Base-by-base conservation (phyloP, 1,284 basidiomycete species). In the Fomitopsis betulina region DNA sequence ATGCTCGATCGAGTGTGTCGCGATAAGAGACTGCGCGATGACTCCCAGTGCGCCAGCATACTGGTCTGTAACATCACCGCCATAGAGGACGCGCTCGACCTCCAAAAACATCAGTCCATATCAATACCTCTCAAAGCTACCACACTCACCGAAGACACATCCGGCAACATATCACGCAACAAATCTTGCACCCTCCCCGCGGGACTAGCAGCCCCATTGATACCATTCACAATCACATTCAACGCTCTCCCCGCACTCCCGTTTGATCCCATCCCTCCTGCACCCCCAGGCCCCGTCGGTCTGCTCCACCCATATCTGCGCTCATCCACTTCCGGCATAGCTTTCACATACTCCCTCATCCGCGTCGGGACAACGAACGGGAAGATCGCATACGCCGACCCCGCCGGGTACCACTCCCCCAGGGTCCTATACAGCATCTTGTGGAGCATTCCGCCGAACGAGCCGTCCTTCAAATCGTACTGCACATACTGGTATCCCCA, bases 401-500 rank as follows among this genome's bases (percentile, higher is more conserved):
- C 32, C 25, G 76, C 71, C 27, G 84, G 82, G 68, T 89, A 94
- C 63, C 86, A 78, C n/a, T 82, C 72, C 0, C 91, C 91, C n/a
- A 94, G 74, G 25, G 84, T 84, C 40, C 82, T 78, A 75, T 86
- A 84, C 55, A 94, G 78, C 30, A 94, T 76, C 64, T 81, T 86
- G n/a, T 81, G 84, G 58, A 91, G 77, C 70, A 88, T 79, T 17
- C 87, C 89, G 38, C 89, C 89, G 62, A 79, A 87, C 0, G 89
- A 85, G 33, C 89, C 87, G 62, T 92, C 86, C 50, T 79, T 68
- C 42, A 74, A 67, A 68, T 90, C 80, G 50, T 79, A 78, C 70
- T 82, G 67, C 83, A 86, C 19, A 68, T 92, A 85, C 57, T 85
- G 76, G 67, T 83, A 90, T 40, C 90, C 89, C 89, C 90, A 93